These are phyloP conservation scores for Mollisia scopiformis DNA, from an alignment of 2,329 filamentous ascomycete species.

Conservation along the genomic window DNA sequence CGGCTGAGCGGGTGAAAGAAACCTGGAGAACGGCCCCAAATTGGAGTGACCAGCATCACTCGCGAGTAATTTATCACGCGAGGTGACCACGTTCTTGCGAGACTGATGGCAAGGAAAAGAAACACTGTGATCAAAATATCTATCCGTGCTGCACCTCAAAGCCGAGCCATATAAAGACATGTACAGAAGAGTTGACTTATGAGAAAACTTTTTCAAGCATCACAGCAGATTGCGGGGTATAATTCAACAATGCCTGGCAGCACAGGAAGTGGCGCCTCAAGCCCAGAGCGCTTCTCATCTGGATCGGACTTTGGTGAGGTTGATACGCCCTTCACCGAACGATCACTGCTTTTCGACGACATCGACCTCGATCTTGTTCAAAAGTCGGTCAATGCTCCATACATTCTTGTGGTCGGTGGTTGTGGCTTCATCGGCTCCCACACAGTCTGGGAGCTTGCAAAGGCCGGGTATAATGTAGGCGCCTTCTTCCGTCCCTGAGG, in stretches of 20 bases:
- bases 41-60: constrained; percentile 23
- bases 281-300: constrained; percentile 21
- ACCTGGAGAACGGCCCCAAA: constrained; percentile 18
- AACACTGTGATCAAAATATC: constrained; percentile 6
- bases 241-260: constrained; percentile 23
- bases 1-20: constrained; percentile 27
- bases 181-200: constrained; percentile 15
- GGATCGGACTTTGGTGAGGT: constrained; percentile 24
- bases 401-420: constrained; percentile 48
- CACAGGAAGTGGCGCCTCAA: constrained; percentile 24
- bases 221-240: constrained; percentile 11
- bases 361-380: constrained; percentile 24
- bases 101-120: constrained; percentile 11
- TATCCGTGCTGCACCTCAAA: constrained; percentile 10
- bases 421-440: constrained; percentile 54
- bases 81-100: constrained; percentile 26
- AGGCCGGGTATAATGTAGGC: constrained; percentile 46
- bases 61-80: constrained; percentile 21
- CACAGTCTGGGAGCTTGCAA: constrained; percentile 50
- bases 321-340: constrained; percentile 29
- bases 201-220: constrained; percentile 9
- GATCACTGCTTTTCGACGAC: constrained; percentile 28
- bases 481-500: not conserved
- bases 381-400: constrained; percentile 15
- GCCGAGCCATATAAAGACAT: constrained; percentile 24